Evolutionary conservation across 768 basidiomycete species (phyloP), one percentile per base, ranked within the genome.

Genomic region (Chalciporus chontae): DNA sequence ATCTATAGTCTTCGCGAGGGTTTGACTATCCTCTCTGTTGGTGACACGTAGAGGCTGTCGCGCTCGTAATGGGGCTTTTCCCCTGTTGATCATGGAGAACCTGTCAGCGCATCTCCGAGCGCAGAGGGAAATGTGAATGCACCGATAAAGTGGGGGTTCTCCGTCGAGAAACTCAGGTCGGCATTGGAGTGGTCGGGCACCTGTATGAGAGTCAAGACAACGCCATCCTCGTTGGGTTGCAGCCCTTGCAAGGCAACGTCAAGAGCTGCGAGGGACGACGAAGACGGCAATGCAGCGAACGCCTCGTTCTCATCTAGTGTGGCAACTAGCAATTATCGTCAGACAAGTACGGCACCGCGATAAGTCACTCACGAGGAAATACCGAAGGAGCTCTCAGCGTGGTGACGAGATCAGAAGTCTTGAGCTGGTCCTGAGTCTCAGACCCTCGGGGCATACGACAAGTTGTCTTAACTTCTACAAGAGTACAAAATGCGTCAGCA

Each of bases 1-100:
- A 21, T 21, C 48, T 61, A 63, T 40, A 63, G 37, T 18, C 60
- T 56, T 37, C 49, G 54, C 37, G 61, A 53, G 32, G 61, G 61
- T 39, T 57, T 60, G 17, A 45, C 27, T 8, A 4, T 37, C 24
- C 29, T 50, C 18, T 36, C 34, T 8, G 26, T 13, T 2, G 52
- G 54, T 13, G 52, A 41, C 36, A 44, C 29, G n/a, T 52, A 60
- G 31, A 50, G 34, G 21, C 43, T 53, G 18, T 47, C 46, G 34
- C 42, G 49, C 38, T 53, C 24, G 26, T 13, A 37, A 21, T 27
- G 36, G 3, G 29, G 40, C 21, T 26, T 23, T n/a, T 48, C 27
- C 27, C 3, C 62, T 62, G 32, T 36, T 36, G 8, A 26, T 26
- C 31, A 31, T 17, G 27, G 26, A 21, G 21, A 21, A 24, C 26